Conservation (phyloP, 306 rosid genomes). For the Sphenostylis stenocarpa region DNA sequence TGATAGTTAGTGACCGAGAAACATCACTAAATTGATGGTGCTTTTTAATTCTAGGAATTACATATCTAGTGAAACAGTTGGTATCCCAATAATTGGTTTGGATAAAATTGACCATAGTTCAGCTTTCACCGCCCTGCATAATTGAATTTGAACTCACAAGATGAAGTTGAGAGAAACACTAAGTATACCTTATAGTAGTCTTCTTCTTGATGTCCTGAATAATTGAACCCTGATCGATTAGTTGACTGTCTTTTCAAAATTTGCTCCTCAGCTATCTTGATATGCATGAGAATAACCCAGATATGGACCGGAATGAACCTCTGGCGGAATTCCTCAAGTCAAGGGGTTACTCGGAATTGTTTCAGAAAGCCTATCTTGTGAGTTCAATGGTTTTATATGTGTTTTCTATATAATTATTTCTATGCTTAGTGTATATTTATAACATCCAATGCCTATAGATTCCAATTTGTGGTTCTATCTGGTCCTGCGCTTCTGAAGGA, state of each 20-base stretch:
- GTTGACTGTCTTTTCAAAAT: background rate
- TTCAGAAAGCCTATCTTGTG: constrained; percentile 83
- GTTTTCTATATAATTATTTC: background rate
- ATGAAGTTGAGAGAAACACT: background rate
- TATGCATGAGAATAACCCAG: constrained; percentile 64
- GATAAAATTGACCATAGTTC: background rate
- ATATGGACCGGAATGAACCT: constrained; percentile 70
- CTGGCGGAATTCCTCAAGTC: constrained; percentile 70
- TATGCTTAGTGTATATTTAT: background rate
- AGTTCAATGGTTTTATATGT: constrained; percentile 29
- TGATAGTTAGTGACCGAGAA: background rate
- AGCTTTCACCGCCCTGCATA: background rate
- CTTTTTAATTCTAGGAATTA: background rate
- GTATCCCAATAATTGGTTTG: background rate
- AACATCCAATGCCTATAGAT: constrained; percentile 39
- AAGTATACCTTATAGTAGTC: background rate
- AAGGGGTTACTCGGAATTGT: constrained; percentile 74
- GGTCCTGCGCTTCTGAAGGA: constrained; percentile 82
- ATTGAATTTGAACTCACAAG: background rate
- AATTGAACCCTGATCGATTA: background rate
- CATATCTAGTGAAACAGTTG: background rate
- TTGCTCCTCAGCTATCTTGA: constrained; percentile 67
- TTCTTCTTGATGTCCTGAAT: background rate
- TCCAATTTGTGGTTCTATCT: constrained; percentile 88
- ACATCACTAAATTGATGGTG: background rate